phyloP scores from a whole-genome alignment of 2,329 filamentous ascomycete species.

The Ceratocystis alfenasii region DNA sequence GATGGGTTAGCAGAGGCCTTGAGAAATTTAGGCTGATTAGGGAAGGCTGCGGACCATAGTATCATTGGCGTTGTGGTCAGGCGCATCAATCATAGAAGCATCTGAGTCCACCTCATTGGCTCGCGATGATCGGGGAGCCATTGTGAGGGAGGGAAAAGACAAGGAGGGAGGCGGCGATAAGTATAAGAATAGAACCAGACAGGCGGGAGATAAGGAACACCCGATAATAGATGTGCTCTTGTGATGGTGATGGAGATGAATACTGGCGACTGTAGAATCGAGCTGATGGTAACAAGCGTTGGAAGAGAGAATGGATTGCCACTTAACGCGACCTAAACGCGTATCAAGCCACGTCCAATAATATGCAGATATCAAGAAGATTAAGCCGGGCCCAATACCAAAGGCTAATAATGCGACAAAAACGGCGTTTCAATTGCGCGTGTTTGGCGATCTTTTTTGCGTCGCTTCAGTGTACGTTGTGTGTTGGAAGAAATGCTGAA shows the following conservation, averaged over 20 bases:
- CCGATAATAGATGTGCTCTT: background rate
- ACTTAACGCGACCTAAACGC: slow-evolving; percentile 19
- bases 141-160: slow-evolving; percentile 29
- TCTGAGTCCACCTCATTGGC: slow-evolving; percentile 44
- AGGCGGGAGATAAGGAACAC: too few species aligned
- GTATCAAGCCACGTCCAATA: slow-evolving; percentile 4
- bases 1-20: background rate
- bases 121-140: slow-evolving; percentile 44
- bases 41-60: slow-evolving; percentile 12
- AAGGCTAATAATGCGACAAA: background rate
- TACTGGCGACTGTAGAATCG: background rate
- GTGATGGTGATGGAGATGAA: background rate
- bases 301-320: slow-evolving; percentile 13
- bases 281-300: background rate
- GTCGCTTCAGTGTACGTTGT: background rate
- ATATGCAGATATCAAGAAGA: background rate
- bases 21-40: background rate
- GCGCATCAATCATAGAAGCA: slow-evolving; percentile 52
- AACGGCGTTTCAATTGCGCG: background rate
- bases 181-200: too few species aligned
- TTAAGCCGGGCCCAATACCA: background rate
- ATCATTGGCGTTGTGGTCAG: slow-evolving; percentile 32
- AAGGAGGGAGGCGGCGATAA: background rate
- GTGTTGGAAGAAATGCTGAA: slow-evolving; percentile 5
- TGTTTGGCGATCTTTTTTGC: background rate